Evolutionary conservation across 2,329 filamentous ascomycete genomes (phyloP), one percentile per base, ranked within the genome.

Genomic region (Arthrobotrys iridis): DNA sequence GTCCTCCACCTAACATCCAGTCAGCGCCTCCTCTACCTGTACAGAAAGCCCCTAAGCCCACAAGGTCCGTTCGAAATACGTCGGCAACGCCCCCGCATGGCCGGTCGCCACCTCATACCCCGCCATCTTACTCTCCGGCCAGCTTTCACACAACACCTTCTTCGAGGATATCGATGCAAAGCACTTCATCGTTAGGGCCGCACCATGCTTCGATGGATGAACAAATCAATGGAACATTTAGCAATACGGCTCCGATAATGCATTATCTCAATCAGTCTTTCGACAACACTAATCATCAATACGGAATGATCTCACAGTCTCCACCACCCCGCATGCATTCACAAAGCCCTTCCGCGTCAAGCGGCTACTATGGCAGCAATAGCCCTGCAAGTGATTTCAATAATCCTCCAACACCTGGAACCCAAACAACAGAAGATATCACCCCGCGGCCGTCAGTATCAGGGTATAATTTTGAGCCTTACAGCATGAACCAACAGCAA

Each of bases 341-440:
- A 18, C 57, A 62, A 37, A 75, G 71, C 26, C 71, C 71, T 13
- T 75, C 71, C 11, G 71, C 71, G 8, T 75, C 71, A 13, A 75
- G 71, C 30, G 71, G 71, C 2, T 75, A 75, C 58, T 75, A 75
- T 13, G 71, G 71, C 50, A 75, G 71, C 63, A 75, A 75, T n/a
- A 75, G 71, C 37, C 71, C 71, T 4, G 60, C 71, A 26, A 75
- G 71, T 24, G 71, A 75, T 52, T 75, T 75, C 24, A 75, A 75
- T 26, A 75, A 75, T 30, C 71, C 71, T 11, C 71, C 71, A 4
- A 75, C 71, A 8, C 71, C 71, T 2, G 62, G 58, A 15, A 64
- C 71, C 15, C 63, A 68, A 50, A 60, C 58, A n/a, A 68, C 71
- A 4, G 71, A 75, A 13, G 71, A 75, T 11, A 75, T 75, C 22